phyloP scores from a whole-genome alignment of 2,329 filamentous ascomycete genomes.

The Hypoxylon sp. region DNA sequence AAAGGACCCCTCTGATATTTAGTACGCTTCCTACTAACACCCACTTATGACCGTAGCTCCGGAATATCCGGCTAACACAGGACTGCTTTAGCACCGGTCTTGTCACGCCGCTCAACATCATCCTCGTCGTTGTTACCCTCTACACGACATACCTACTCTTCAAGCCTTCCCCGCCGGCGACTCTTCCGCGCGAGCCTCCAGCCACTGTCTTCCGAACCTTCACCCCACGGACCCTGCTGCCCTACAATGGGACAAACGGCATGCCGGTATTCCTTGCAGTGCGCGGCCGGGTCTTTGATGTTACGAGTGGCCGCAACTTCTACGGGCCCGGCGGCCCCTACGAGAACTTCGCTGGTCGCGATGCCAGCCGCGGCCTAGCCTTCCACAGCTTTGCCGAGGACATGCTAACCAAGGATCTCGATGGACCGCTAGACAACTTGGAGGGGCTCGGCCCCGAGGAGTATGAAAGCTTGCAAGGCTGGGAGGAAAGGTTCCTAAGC shows the following conservation, averaged over 20 bases:
- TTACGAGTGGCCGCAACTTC: slow-evolving; percentile 88
- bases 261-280: slow-evolving; percentile 91
- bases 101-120: slow-evolving; percentile 74
- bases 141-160: slow-evolving; percentile 72
- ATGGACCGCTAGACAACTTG: slow-evolving; percentile 84
- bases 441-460: slow-evolving; percentile 80
- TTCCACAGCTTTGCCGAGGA: slow-evolving; percentile 94
- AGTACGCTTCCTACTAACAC: slow-evolving; percentile 51
- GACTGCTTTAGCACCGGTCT: slow-evolving; percentile 59
- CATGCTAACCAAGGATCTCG: slow-evolving; percentile 92
- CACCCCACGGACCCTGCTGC: slow-evolving; percentile 84
- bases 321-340: slow-evolving; percentile 97
- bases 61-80: slow-evolving; percentile 37
- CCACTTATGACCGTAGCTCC: slow-evolving; percentile 9
- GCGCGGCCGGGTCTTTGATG: slow-evolving; percentile 91
- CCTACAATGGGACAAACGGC: slow-evolving; percentile 83
- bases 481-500: slow-evolving; percentile 93
- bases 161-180: slow-evolving; percentile 63
- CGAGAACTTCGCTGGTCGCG: slow-evolving; percentile 93
- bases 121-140: slow-evolving; percentile 69
- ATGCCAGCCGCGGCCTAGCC: slow-evolving; percentile 89
- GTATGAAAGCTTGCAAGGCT: slow-evolving; percentile 86
- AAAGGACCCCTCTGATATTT: slow-evolving; percentile 56
- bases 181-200: slow-evolving; percentile 67
- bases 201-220: slow-evolving; percentile 77